Percentiles rank a stretch among this genome's conserved stretches.
These are phyloP conservation scores for Solanum hybrid DNA, from an alignment of 305 asterid genomes.

Conservation along the genomic window DNA sequence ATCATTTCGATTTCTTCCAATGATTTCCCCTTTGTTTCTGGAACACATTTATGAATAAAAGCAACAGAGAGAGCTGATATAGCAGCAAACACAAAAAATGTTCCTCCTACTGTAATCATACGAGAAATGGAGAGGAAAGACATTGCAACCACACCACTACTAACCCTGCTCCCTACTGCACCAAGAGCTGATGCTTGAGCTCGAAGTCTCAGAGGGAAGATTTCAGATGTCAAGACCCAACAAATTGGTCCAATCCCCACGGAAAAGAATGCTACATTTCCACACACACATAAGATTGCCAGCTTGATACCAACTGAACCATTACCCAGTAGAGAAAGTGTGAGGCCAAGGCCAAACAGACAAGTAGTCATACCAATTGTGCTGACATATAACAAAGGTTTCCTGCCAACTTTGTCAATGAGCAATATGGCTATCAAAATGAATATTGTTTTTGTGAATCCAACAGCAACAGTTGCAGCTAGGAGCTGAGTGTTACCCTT, in stretches of 20 bases:
- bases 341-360: constrained; percentile 32
- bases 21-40: constrained; percentile 58
- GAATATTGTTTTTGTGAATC: constrained; percentile 48
- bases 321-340: constrained; percentile 19
- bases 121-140: background rate
- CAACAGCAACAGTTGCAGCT: constrained; percentile 54
- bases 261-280: constrained; percentile 58
- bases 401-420: constrained; percentile 45
- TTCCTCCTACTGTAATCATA: constrained; percentile 30
- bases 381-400: constrained; percentile 46
- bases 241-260: constrained; percentile 58
- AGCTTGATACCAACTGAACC: constrained; percentile 21
- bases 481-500: constrained; percentile 32
- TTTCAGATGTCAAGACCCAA: constrained; percentile 54
- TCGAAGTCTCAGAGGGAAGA: constrained; percentile 43
- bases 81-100: constrained; percentile 40
- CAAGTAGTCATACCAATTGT: constrained; percentile 53
- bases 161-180: constrained; percentile 50
- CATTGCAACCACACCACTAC: constrained; percentile 14
- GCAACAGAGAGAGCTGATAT: constrained; percentile 40
- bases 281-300: constrained; percentile 38
- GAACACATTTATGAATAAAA: constrained; percentile 34
- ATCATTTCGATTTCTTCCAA: constrained; percentile 51
- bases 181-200: constrained; percentile 64
- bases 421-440: constrained; percentile 40